Base-by-base conservation (phyloP, 73 alveolate species). In the Paramecium pentaurelia region DNA sequence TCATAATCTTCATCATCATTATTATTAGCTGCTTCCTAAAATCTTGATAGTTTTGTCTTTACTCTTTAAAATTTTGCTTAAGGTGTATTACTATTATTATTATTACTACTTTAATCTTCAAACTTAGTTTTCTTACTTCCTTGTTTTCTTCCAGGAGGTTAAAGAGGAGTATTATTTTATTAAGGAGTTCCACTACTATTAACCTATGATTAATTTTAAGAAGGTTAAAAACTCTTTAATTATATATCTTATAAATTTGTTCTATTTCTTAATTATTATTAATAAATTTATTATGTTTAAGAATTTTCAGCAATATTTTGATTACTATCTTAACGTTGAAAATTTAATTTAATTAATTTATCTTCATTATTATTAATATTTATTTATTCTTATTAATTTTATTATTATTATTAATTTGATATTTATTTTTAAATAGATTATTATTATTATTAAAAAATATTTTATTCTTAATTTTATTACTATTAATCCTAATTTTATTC, bases 1-100 rank as follows among this genome's bases (percentile, higher is more conserved):
- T 73, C 87, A 18, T 73, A 36, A 8, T 73, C 40, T 0, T 73
- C 58, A 73, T 73, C 87, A 73, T 73, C 87, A 73, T 73, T 37
- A 73, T 73, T 34, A 11, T 68, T 37, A 4, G 58, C 87, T 36
- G 37, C 34, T 18, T 73, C 58, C 28, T 73, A 40, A 73, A 73
- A 73, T 64, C 14, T 64, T 1, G 84, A 64, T 2, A 64, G 12
- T 64, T 64, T 64, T 0, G 84, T 64, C 8, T 64, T 64, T 6
- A 64, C 84, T 64, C 84, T 64, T 28, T 64, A 12, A 12, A 64
- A 64, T n/a, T 34, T 64, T 64, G 84, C 84, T 28, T 64, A 64
- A 64, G 84, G 84, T 32, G 84, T 64, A 64, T 64, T 64, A 64
- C 84, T 34, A 1, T 58, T 58, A 64, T 9, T 54, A 54, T 16